Evolutionary conservation across 768 basidiomycete genomes (phyloP), one percentile per base, ranked within the genome.

Genomic region (Tulasnella sp.): DNA sequence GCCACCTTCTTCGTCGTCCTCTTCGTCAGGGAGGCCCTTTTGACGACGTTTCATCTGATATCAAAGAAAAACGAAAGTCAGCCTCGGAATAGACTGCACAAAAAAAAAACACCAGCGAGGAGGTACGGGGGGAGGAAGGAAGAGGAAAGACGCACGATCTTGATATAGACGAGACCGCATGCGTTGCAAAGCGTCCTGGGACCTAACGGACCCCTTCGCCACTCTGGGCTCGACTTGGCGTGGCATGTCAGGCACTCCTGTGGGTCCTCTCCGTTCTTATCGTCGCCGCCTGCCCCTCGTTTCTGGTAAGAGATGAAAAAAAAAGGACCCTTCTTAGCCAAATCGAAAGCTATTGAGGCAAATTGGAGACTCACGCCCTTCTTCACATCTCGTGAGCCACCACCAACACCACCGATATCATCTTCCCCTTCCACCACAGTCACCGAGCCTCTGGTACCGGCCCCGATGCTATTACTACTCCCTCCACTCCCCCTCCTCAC

Each of bases 161-260:
- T 90, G 56, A 87, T 87, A 69, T 87, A 90, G 61, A 90, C 87
- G 63, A 90, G 79, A 55, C 87, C 87, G 70, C 87, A 90, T 10
- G 87, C 87, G 68, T 90, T 90, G 69, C 87, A 90, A 54, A 90
- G 73, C 56, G 87, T 89, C 67, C 87, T 78, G 22, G 87, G 87
- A 53, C 87, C 86, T 55, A 59, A 38, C 15, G 57, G 57, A 29
- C 57, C 57, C n/a, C 57, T 49, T 30, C 57, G 44, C 57, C 57
- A 59, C 43, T 59, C 57, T 21, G 57, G 57, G 24, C 57, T 59
- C 9, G 57, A 59, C 31, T 50, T 48, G 12, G 49, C 57, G 15
- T 50, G 46, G 17, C 57, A 59, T 3, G 57, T 59, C 57, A 49
- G 41, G 17, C 57, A 59, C 22, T 59, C 30, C 22, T 59, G 57